A percentile compares a stretch with the other conserved stretches of the same genome.
These are phyloP conservation scores for Lepiota brunneoincarnata DNA, from an alignment of 768 basidiomycete genomes.

Conservation along the genomic window DNA sequence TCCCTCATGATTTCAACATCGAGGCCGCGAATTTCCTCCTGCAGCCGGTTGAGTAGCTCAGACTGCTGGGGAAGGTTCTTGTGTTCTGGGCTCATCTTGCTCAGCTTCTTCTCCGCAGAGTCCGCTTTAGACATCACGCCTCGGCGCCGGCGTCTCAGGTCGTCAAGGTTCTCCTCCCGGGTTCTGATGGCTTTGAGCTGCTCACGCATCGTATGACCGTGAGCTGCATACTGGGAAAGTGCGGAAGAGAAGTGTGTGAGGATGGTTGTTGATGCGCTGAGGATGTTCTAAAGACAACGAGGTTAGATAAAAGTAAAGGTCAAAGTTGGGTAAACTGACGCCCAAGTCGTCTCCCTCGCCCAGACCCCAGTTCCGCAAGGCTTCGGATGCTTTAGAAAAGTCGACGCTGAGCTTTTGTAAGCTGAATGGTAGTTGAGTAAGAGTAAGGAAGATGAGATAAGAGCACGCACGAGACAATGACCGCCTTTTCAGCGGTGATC, in stretches of 20 bases:
- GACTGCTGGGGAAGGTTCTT: slow-evolving; percentile 78
- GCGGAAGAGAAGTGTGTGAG: slow-evolving; percentile 66
- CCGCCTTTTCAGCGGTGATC: slow-evolving; percentile 84
- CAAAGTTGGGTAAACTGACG: slow-evolving; percentile 38
- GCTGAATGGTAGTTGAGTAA: slow-evolving; percentile 27
- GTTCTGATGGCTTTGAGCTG: slow-evolving; percentile 83
- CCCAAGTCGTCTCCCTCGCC: slow-evolving; percentile 84
- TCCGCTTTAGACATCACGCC: slow-evolving; percentile 71
- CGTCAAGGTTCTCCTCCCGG: slow-evolving; percentile 80
- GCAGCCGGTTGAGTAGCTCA: slow-evolving; percentile 64
- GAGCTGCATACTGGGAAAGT: slow-evolving; percentile 64
- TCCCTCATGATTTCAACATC: slow-evolving; percentile 84
- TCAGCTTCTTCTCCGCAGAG: slow-evolving; percentile 81
- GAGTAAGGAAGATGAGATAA: not conserved
- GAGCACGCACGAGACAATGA: slow-evolving; percentile 59
- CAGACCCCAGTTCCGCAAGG: slow-evolving; percentile 67
- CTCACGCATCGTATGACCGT: slow-evolving; percentile 66
- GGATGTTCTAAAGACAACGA: slow-evolving; percentile 55
- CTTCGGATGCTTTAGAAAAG: slow-evolving; percentile 67
- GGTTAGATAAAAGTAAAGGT: slow-evolving; percentile 8
- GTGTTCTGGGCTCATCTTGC: slow-evolving; percentile 87
- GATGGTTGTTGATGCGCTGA: slow-evolving; percentile 66
- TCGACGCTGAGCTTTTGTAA: slow-evolving; percentile 67
- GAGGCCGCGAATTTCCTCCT: slow-evolving; percentile 73
- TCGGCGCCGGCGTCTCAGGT: slow-evolving; percentile 68